A percentile compares a stretch with the other conserved stretches of the same genome.
phyloP scores from a whole-genome alignment of 768 basidiomycete genomes.

The Cystofilobasidium macerans region DNA sequence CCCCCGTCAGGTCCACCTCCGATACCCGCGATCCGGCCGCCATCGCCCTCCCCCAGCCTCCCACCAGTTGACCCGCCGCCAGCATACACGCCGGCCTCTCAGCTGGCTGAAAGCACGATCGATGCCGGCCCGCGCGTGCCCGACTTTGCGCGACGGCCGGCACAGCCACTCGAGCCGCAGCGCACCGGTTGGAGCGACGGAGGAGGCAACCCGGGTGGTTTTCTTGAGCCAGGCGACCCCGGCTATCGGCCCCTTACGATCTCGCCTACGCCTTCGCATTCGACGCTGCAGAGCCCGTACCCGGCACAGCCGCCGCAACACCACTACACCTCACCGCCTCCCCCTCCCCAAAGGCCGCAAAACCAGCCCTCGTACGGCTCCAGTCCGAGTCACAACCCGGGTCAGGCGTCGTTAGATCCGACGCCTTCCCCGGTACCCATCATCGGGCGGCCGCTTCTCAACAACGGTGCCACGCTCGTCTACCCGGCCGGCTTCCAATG shows the following conservation, averaged over 20 bases:
- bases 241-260: not conserved
- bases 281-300: not conserved
- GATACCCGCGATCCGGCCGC: not conserved
- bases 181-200: conserved; percentile 9
- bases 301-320: not conserved
- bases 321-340: not conserved
- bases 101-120: conserved; percentile 1
- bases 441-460: conserved; percentile 11
- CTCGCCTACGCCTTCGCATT: not conserved
- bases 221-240: not conserved
- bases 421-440: conserved; percentile 9
- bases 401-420: not conserved
- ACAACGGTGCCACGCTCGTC: conserved; percentile 8
- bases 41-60: not conserved
- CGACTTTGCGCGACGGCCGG: not conserved
- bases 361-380: not conserved
- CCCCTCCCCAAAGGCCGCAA: not conserved
- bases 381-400: not conserved
- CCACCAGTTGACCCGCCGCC: conserved; percentile 15
- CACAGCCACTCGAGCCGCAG: conserved; percentile 7
- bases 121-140: conserved; percentile 9
- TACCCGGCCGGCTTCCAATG: conserved; percentile 4
- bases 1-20: not conserved
- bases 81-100: conserved; percentile 8
- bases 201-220: conserved; percentile 10